phyloP scores from a whole-genome alignment of 2,329 filamentous ascomycete genomes.

The Curvularia eragrostidis region DNA sequence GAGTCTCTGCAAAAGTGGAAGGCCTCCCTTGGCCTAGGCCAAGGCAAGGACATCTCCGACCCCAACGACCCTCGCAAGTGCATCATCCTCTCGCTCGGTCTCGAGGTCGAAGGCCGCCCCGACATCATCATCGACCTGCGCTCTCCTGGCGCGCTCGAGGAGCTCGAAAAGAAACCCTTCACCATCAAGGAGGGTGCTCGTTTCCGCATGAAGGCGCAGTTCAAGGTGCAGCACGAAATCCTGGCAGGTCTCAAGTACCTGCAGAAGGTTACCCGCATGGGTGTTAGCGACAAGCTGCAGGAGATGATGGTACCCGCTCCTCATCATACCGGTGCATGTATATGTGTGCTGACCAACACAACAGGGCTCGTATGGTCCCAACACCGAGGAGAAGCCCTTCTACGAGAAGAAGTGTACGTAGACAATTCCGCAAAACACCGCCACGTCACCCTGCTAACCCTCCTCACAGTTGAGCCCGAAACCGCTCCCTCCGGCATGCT shows the following conservation, averaged over 20 bases:
- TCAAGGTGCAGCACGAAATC: constrained; percentile 97
- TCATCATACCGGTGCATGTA: not conserved
- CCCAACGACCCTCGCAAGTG: constrained; percentile 83
- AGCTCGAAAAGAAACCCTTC: constrained; percentile 90
- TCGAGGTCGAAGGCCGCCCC: constrained; percentile 80
- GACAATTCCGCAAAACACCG: not conserved
- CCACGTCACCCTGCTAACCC: constrained; percentile 17
- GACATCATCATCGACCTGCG: constrained; percentile 92
- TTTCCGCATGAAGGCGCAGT: constrained; percentile 93
- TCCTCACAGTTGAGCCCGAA: constrained; percentile 76
- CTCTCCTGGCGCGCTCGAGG: constrained; percentile 72
- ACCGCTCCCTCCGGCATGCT: constrained; percentile 93
- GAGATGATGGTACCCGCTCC: constrained; percentile 85
- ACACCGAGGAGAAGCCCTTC: constrained; percentile 81
- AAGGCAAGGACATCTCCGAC: constrained; percentile 59
- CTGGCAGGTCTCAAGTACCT: constrained; percentile 95
- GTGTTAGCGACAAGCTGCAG: constrained; percentile 87
- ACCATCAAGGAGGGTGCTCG: constrained; percentile 94
- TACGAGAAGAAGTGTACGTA: constrained; percentile 93
- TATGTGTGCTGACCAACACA: constrained; percentile 16
- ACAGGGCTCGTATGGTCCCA: constrained; percentile 91
- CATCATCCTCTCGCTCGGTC: constrained; percentile 89
- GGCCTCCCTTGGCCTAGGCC: constrained; percentile 86
- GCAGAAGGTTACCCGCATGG: constrained; percentile 90
- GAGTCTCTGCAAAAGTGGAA: constrained; percentile 98